phyloP scores from a whole-genome alignment of 331 rosid species.

The Malus hybrid region DNA sequence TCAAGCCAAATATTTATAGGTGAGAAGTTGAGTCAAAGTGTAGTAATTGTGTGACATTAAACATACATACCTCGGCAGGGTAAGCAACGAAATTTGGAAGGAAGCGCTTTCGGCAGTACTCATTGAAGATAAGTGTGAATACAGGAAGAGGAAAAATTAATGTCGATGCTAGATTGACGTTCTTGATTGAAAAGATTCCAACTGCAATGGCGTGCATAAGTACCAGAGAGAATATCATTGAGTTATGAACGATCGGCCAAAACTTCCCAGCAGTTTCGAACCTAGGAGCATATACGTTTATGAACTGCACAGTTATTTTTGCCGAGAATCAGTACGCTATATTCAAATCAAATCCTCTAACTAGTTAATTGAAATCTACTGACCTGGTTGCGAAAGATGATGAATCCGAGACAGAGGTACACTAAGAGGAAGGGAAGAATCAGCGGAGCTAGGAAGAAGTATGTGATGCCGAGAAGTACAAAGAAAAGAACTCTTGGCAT shows the following conservation, averaged over 20 bases:
- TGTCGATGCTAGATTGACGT: conserved; percentile 48
- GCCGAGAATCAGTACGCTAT: conserved; percentile 17
- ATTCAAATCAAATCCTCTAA: background rate
- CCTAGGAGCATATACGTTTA: conserved; percentile 67
- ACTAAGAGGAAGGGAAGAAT: conserved; percentile 76
- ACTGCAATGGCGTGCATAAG: conserved; percentile 92
- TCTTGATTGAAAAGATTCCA: conserved; percentile 82
- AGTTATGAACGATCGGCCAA: conserved; percentile 85
- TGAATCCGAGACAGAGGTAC: conserved; percentile 69
- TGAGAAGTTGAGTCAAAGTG: background rate
- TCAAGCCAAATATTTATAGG: conserved; percentile 1
- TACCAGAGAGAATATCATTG: conserved; percentile 74
- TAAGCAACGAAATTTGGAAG: conserved; percentile 65
- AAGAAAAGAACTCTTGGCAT: conserved; percentile 79
- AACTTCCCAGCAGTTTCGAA: conserved; percentile 84
- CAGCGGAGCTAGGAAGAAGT: conserved; percentile 25
- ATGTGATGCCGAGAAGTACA: conserved; percentile 88
- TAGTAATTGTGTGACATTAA: conserved; percentile 1
- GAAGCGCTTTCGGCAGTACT: conserved; percentile 92
- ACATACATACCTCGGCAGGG: conserved; percentile 68
- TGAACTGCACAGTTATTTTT: conserved; percentile 46
- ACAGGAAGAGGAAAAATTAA: conserved; percentile 62
- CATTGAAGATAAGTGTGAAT: conserved; percentile 80
- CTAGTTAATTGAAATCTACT: conserved; percentile 3
- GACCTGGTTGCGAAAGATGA: conserved; percentile 83